Evolutionary conservation across 2,329 filamentous ascomycete genomes (phyloP).

Genomic region (Neospermospora avenae): DNA sequence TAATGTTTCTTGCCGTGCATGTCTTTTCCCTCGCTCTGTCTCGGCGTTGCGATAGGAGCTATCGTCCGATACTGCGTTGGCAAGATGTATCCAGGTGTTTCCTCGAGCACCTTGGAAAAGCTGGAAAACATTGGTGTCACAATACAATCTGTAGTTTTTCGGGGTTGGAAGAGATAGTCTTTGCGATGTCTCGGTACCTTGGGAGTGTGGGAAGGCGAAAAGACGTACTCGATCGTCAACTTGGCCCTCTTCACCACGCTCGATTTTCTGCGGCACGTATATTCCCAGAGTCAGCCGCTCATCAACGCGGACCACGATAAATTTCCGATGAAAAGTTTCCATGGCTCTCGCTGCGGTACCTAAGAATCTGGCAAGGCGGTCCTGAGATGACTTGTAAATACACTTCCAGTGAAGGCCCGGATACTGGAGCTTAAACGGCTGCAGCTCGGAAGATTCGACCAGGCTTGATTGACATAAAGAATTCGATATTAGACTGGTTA

Average conservation of each 20-base stretch:
- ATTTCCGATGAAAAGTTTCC: conserved; percentile 11
- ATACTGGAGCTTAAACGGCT: conserved; percentile 8
- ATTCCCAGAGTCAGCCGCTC: conserved; percentile 8
- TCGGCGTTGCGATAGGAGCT: conserved; percentile 3
- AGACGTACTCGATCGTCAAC: conserved; percentile 11
- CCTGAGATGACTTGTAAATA: conserved; percentile 9
- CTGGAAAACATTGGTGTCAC: conserved; percentile 9
- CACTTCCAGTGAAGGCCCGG: conserved; percentile 6
- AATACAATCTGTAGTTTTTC: conserved; percentile 12
- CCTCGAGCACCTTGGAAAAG: conserved; percentile 7
- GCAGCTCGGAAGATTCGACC: background rate
- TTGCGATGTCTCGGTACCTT: background rate
- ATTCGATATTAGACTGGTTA: background rate
- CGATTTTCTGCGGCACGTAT: conserved; percentile 11
- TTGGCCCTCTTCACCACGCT: conserved; percentile 1
- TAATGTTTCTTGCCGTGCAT: conserved; percentile 6
- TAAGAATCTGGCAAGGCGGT: conserved; percentile 9
- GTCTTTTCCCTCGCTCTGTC: background rate
- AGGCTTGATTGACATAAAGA: conserved; percentile 8
- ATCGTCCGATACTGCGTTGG: conserved; percentile 5
- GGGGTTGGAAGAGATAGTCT: conserved; percentile 1
- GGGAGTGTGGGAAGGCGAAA: conserved; percentile 10
- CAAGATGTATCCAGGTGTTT: conserved; percentile 7
- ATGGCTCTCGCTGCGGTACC: background rate
- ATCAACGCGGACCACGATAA: conserved; percentile 9